These are phyloP conservation scores for Coemansia sp. DNA, from an alignment of 192 early-diverging fungal genomes.

Conservation along the genomic window DNA sequence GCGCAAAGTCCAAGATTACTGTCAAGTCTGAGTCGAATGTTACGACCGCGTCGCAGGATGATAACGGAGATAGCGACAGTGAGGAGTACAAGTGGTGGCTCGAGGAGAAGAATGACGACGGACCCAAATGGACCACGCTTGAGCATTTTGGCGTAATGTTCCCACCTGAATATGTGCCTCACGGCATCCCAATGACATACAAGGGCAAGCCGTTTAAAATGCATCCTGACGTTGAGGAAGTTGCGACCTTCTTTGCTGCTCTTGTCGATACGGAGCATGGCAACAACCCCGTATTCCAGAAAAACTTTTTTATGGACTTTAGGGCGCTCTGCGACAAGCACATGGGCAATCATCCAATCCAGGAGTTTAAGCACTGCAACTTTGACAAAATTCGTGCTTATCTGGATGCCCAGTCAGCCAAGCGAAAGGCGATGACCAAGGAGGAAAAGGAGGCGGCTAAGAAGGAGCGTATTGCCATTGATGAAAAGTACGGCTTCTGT, in stretches of 20 bases:
- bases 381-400: conserved; percentile 83
- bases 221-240: conserved; percentile 83
- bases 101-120: conserved; percentile 58
- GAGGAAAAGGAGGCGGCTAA: conserved; percentile 85
- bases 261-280: conserved; percentile 81
- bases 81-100: conserved; percentile 73
- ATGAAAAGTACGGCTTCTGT: conserved; percentile 76
- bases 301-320: conserved; percentile 95
- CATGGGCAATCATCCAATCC: conserved; percentile 68
- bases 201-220: conserved; percentile 67
- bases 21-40: conserved; percentile 42
- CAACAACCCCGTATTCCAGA: conserved; percentile 77
- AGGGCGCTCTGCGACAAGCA: conserved; percentile 60
- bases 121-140: conserved; percentile 83
- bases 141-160: conserved; percentile 87
- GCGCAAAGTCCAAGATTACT: conserved; percentile 27
- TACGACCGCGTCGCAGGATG: conserved; percentile 14
- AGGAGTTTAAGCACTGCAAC: conserved; percentile 80
- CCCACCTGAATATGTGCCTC: conserved; percentile 86
- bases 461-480: conserved; percentile 63
- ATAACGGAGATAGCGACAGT: conserved; percentile 37
- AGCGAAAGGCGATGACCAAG: conserved; percentile 82
- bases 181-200: conserved; percentile 86
- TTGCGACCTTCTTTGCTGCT: conserved; percentile 91
- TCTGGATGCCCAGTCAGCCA: conserved; percentile 71